Percentiles rank a stretch among this genome's conserved stretches.
phyloP scores from a whole-genome alignment of 1,139 yeast genomes.

The Ogataea hybrid region DNA sequence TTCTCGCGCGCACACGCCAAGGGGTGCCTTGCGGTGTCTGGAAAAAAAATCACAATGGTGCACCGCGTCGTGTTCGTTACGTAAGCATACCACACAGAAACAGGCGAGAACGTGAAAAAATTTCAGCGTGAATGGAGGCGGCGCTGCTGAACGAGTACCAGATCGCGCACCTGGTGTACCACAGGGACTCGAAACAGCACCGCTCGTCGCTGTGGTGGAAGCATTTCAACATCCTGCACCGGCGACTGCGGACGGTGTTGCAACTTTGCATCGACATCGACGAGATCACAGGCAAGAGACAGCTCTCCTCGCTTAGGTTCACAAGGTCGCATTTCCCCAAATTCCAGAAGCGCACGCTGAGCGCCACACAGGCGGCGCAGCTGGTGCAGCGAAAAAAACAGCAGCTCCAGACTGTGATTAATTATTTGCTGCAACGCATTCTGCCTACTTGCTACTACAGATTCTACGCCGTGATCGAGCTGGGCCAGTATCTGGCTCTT shows the following conservation, averaged over 20 bases:
- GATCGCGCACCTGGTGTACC: constrained; percentile 60
- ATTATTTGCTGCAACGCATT: constrained; percentile 40
- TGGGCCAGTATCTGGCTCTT: constrained; percentile 75
- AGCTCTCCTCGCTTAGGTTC: constrained; percentile 11
- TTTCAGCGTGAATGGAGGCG: constrained; percentile 4
- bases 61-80: constrained; percentile 8
- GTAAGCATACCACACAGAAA: constrained; percentile 1
- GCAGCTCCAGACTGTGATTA: constrained; percentile 26
- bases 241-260: constrained; percentile 48
- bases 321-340: constrained; percentile 7
- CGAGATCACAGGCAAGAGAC: constrained; percentile 16
- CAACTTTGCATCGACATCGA: constrained; percentile 25
- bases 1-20: constrained; percentile 5
- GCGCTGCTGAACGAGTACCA: constrained; percentile 48
- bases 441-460: constrained; percentile 54
- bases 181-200: constrained; percentile 76
- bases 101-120: background rate
- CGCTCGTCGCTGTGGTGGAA: constrained; percentile 77
- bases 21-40: constrained; percentile 6
- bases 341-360: constrained; percentile 11
- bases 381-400: constrained; percentile 19
- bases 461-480: constrained; percentile 65
- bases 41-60: constrained; percentile 4
- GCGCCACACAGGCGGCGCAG: constrained; percentile 9
- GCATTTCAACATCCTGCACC: constrained; percentile 58